Evolutionary conservation across 202 grass and related monocot species (phyloP).

Genomic region (Alloteropsis angusta): DNA sequence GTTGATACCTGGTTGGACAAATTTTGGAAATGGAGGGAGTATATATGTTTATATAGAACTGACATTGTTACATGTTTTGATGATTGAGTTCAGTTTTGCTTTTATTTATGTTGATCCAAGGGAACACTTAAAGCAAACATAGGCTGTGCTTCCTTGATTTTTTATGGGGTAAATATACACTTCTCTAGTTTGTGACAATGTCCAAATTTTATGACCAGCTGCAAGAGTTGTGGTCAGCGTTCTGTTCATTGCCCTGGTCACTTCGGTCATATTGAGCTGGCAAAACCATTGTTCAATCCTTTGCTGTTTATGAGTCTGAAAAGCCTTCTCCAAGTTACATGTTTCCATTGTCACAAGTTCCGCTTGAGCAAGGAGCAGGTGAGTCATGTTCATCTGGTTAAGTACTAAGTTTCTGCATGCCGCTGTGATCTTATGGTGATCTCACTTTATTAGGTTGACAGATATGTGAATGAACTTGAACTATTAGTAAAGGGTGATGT

Average conservation of each 20-base stretch:
- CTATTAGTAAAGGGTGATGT: conserved; percentile 65
- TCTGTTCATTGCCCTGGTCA: conserved; percentile 66
- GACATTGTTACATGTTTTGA: background rate
- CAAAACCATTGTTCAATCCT: conserved; percentile 64
- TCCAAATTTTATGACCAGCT: conserved; percentile 38
- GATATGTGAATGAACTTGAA: conserved; percentile 45
- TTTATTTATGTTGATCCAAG: background rate
- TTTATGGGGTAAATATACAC: background rate
- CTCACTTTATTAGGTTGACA: conserved; percentile 44
- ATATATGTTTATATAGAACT: background rate
- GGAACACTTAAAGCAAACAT: background rate
- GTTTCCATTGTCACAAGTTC: conserved; percentile 81
- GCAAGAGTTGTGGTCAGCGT: conserved; percentile 71
- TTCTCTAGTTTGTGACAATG: conserved; percentile 1
- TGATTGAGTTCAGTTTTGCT: background rate
- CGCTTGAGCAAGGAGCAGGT: conserved; percentile 41
- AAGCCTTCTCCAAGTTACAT: conserved; percentile 56
- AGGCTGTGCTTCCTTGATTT: background rate
- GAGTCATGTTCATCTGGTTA: background rate
- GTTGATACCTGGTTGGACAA: background rate
- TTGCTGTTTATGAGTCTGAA: conserved; percentile 58
- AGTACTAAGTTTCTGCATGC: background rate
- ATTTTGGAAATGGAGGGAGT: background rate
- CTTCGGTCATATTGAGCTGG: conserved; percentile 84
- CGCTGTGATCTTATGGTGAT: background rate